phyloP scores from a whole-genome alignment of 2,329 filamentous ascomycete species.

The Zasmidium angulare region DNA sequence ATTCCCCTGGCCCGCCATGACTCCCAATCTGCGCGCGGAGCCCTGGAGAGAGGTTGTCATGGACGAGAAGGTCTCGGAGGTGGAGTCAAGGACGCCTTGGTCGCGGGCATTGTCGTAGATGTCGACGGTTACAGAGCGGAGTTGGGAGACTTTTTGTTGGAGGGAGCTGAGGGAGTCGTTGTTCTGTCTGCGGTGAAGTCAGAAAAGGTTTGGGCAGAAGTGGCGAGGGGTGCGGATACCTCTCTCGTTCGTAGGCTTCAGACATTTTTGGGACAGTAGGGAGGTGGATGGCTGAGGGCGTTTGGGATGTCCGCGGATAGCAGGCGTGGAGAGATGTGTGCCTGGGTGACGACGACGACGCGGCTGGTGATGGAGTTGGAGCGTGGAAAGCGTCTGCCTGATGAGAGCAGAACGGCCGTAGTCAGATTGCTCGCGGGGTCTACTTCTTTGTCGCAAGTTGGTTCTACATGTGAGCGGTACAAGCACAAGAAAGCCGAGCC shows the following conservation, averaged over 20 bases:
- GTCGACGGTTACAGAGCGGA: conserved; percentile 92
- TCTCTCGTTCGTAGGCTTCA: conserved; percentile 59
- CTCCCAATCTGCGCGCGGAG: conserved; percentile 75
- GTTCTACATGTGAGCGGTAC: background rate
- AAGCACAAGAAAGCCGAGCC: background rate
- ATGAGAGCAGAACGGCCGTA: background rate
- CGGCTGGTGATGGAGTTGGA: background rate
- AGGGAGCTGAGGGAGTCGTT: conserved; percentile 92
- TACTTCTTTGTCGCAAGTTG: background rate
- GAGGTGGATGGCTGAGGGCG: no score
- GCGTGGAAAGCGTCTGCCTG: background rate
- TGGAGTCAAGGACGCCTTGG: conserved; percentile 84
- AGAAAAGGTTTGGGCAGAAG: conserved; percentile 4
- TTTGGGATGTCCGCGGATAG: background rate
- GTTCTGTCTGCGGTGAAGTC: conserved; percentile 65
- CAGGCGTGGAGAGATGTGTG: background rate
- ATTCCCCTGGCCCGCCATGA: conserved; percentile 90
- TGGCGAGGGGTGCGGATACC: conserved; percentile 43
- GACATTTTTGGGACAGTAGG: conserved; percentile 46
- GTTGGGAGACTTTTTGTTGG: conserved; percentile 82
- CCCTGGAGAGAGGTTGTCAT: conserved; percentile 82
- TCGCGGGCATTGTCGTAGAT: conserved; percentile 95
- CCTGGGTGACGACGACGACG: background rate
- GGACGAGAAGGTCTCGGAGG: conserved; percentile 85
- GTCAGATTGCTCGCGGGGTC: background rate